Evolutionary conservation across 805 yeast genomes (phyloP), one percentile per base, ranked within the genome.

Genomic region (Candida dajiaensis): DNA sequence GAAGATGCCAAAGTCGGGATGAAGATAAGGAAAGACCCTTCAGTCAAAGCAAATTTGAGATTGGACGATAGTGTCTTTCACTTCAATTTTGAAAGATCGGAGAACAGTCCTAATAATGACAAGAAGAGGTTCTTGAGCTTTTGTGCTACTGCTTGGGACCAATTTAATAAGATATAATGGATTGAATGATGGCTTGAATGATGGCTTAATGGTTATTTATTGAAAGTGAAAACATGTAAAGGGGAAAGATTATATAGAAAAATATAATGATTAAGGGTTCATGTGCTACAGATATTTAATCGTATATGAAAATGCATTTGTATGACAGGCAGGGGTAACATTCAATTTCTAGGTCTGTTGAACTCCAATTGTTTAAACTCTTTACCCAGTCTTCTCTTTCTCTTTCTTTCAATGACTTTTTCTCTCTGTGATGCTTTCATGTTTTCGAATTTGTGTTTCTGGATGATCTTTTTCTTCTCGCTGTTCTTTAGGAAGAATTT

Each of bases 371-470:
- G 72, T 51, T 63, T 74, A 73, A 89, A 83, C 66, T 87, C 95
- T 67, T 82, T 80, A 63, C 96, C 90, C 67, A 82, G 71, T 70
- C 81, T 79, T 75, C 79, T 84, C 85, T 83, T 86, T 64, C 92
- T 80, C 80, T 83, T 89, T 69, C 92, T 80, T 68, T 85, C 94
- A 79, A 86, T 78, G 36, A 81, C 86, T 74, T 84, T 86, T 51
- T 83, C 89, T 59, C 89, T 74, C 67, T 85, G 90, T 43, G 70
- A 70, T 12, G 80, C 65, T 66, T 76, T 82, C 90, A 86, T 81
- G 48, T 71, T 68, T 42, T 85, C 90, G 64, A 83, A 86, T 64
- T 83, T 84, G 64, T 85, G 86, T 67, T 83, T 82, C 57, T 84
- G 89, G 31, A 85, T 68, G 64, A 86, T 76, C 66, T 82, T 85